These are phyloP conservation scores for Alnus glutinosa DNA, from an alignment of 306 rosid species.

Conservation along the genomic window DNA sequence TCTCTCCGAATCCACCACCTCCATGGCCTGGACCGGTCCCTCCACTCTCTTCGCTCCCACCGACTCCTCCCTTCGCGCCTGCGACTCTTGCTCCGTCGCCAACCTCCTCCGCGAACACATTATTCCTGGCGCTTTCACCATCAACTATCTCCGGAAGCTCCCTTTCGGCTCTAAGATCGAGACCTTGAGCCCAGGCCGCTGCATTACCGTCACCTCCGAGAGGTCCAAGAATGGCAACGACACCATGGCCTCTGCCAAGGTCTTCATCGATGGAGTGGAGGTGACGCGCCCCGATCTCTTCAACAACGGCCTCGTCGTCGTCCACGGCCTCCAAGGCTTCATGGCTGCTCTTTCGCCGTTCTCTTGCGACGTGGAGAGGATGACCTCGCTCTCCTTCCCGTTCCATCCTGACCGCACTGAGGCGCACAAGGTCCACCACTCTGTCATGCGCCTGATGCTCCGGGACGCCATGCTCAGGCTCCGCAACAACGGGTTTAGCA, in stretches of 20 bases:
- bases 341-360: conserved; percentile 59
- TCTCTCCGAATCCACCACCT: conserved; percentile 38
- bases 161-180: conserved; percentile 72
- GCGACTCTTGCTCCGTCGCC: conserved; percentile 63
- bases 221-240: conserved; percentile 19
- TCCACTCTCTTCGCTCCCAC: conserved; percentile 72
- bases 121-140: conserved; percentile 62
- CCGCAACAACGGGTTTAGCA: conserved; percentile 66
- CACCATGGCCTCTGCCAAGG: conserved; percentile 23
- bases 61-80: conserved; percentile 50
- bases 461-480: conserved; percentile 69
- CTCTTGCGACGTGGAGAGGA: conserved; percentile 63
- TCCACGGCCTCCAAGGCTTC: conserved; percentile 71
- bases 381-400: conserved; percentile 55
- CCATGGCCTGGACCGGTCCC: conserved; percentile 59
- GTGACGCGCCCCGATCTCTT: conserved; percentile 58
- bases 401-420: conserved; percentile 52
- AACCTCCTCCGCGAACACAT: conserved; percentile 66
- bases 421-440: conserved; percentile 1
- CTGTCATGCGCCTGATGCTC: conserved; percentile 61
- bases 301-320: conserved; percentile 58
- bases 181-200: conserved; percentile 68
- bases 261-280: conserved; percentile 65
- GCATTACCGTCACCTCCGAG: conserved; percentile 62
- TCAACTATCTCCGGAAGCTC: conserved; percentile 56